Conservation (phyloP, 768 basidiomycete species). For the Rhodotorula babjevae region DNA sequence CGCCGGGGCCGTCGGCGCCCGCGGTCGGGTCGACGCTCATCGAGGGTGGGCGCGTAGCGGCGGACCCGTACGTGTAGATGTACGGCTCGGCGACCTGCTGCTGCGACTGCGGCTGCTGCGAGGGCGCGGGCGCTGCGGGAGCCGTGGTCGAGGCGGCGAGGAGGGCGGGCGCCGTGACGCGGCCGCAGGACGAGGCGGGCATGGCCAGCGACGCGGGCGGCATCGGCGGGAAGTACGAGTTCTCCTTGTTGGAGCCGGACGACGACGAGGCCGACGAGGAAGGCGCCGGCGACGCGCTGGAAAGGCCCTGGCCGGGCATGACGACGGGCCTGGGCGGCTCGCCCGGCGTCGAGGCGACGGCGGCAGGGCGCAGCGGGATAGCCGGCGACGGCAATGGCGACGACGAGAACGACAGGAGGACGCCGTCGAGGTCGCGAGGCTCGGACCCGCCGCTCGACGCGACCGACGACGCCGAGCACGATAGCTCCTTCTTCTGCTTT, state of each 20-base stretch:
- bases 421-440: slow-evolving; percentile 29
- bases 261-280: not conserved
- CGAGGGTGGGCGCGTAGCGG: not conserved
- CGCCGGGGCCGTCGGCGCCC: not conserved
- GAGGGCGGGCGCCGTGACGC: not conserved
- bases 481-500: slow-evolving; percentile 38
- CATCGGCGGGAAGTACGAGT: not conserved
- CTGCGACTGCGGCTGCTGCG: too few species aligned
- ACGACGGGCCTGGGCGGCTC: not conserved
- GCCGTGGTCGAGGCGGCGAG: not conserved
- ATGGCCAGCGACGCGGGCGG: not conserved
- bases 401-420: slow-evolving; percentile 30
- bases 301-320: not conserved
- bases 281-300: too few species aligned
- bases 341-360: not conserved
- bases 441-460: slow-evolving; percentile 22
- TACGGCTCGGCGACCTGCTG: not conserved
- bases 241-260: slow-evolving; percentile 7
- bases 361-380: not conserved
- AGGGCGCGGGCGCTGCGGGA: not conserved
- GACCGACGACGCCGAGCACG: slow-evolving; percentile 19
- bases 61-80: slow-evolving; percentile 21
- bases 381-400: slow-evolving; percentile 13
- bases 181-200: not conserved
- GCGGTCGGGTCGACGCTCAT: not conserved